phyloP scores from a whole-genome alignment of 257 asterid genomes.

The Lycium barbarum region DNA sequence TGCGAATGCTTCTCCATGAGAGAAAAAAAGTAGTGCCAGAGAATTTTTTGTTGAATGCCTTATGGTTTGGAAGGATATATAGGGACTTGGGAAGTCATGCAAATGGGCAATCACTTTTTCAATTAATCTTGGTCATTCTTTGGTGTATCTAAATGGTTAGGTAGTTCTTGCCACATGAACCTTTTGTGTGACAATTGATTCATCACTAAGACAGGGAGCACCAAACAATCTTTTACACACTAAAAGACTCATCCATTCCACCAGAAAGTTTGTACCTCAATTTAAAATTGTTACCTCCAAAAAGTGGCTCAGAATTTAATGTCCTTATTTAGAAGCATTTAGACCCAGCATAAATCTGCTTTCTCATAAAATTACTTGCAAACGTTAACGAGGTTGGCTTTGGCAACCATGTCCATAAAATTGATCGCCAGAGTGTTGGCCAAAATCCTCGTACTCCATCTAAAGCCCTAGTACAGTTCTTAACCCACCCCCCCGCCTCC shows the following conservation, averaged over 20 bases:
- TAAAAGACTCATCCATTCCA: neutral
- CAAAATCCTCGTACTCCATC: neutral
- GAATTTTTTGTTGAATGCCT: neutral
- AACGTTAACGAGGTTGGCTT: neutral
- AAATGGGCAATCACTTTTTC: slow-evolving; percentile 1
- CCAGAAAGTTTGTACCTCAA: neutral
- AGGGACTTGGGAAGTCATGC: neutral
- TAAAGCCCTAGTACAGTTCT: no score
- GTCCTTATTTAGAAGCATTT: neutral
- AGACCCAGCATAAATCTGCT: neutral
- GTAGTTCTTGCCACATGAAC: slow-evolving; percentile 10
- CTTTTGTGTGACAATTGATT: neutral
- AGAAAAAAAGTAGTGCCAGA: neutral
- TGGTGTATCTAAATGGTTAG: neutral
- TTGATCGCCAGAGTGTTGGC: neutral
- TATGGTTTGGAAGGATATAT: neutral
- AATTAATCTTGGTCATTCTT: neutral
- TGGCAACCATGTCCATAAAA: neutral
- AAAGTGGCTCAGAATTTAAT: neutral
- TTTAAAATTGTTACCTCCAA: neutral
- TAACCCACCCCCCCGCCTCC: no score
- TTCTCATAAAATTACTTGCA: neutral
- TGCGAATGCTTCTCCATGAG: slow-evolving; percentile 40
- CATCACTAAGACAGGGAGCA: neutral
- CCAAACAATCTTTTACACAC: slow-evolving; percentile 7